Percentiles rank a stretch among this genome's conserved stretches.
Evolutionary conservation across 2,329 filamentous ascomycete genomes (phyloP).

Genomic region (Sporothrix curviconia): DNA sequence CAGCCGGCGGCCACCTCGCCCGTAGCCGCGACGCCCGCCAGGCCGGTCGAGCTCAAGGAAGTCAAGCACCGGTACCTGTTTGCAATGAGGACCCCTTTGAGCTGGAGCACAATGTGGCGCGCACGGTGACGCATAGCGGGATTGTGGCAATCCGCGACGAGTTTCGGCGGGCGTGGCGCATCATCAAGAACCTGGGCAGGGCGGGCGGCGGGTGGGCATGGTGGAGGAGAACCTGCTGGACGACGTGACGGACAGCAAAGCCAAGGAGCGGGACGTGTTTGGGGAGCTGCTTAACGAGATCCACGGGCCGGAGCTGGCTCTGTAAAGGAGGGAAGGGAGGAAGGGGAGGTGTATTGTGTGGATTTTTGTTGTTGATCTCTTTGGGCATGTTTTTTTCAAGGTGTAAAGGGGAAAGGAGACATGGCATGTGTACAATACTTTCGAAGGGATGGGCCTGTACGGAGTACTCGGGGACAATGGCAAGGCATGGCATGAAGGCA

Average conservation of each 20-base stretch:
- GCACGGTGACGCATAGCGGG: constrained; percentile 76
- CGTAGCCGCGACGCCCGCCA: constrained; percentile 18
- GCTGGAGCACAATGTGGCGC: constrained; percentile 76
- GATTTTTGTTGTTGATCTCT: not conserved
- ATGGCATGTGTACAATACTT: too few species aligned
- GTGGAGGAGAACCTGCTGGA: constrained; percentile 45
- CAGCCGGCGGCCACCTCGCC: not conserved
- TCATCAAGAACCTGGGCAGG: constrained; percentile 51
- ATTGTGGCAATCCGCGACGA: constrained; percentile 79
- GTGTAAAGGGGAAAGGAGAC: too few species aligned
- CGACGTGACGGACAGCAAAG: constrained; percentile 35
- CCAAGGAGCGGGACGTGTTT: constrained; percentile 31
- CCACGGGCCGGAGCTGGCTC: constrained; percentile 25
- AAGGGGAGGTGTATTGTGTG: too few species aligned
- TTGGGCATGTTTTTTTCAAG: too few species aligned
- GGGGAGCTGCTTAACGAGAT: constrained; percentile 35
- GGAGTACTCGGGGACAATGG: too few species aligned
- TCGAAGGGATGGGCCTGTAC: too few species aligned
- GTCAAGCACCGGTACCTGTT: constrained; percentile 76
- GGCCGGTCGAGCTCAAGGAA: constrained; percentile 50
- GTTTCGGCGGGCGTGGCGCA: constrained; percentile 71
- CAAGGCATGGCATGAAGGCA: too few species aligned
- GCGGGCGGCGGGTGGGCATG: constrained; percentile 19
- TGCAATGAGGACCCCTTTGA: constrained; percentile 93
- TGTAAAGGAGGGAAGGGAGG: not conserved